Evolutionary conservation across 495 filamentous ascomycete species (phyloP).

Genomic region (Halenospora varia): DNA sequence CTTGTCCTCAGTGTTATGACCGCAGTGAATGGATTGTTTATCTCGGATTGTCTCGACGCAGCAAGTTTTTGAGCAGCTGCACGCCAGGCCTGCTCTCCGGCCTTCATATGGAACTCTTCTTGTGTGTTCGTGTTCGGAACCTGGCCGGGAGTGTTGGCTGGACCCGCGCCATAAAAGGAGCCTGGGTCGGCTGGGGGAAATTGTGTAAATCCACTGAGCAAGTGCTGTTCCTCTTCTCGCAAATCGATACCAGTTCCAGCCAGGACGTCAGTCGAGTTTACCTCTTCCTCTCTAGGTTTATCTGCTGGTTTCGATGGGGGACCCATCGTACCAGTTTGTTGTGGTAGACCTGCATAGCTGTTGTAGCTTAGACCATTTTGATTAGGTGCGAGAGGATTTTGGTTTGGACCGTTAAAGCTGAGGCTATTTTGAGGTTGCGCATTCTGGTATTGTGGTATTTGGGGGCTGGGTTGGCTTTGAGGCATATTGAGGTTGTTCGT

Average conservation of each 20-base stretch:
- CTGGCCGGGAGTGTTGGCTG: constrained; percentile 54
- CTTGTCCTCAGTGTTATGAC: constrained; percentile 37
- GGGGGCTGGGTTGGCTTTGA: constrained; percentile 5
- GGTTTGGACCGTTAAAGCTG: constrained; percentile 9
- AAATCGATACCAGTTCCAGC: constrained; percentile 78
- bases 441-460: constrained; percentile 30
- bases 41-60: constrained; percentile 32
- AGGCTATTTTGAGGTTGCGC: constrained; percentile 30
- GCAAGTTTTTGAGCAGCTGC: constrained; percentile 40
- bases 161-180: constrained; percentile 56
- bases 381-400: constrained; percentile 27
- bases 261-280: constrained; percentile 69
- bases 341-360: constrained; percentile 9
- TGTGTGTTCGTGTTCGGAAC: constrained; percentile 44
- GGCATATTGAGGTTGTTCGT: constrained; percentile 15
- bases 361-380: constrained; percentile 18
- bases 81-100: constrained; percentile 42
- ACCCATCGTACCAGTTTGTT: constrained; percentile 62
- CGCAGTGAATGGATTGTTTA: constrained; percentile 33
- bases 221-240: constrained; percentile 69
- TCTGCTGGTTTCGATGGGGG: constrained; percentile 73
- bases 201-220: constrained; percentile 37
- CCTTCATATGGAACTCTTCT: constrained; percentile 45
- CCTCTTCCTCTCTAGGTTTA: constrained; percentile 63
- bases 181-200: constrained; percentile 40